Evolutionary conservation across 179 eudicot genomes (phyloP).

Genomic region (Gypsophila paniculata): DNA sequence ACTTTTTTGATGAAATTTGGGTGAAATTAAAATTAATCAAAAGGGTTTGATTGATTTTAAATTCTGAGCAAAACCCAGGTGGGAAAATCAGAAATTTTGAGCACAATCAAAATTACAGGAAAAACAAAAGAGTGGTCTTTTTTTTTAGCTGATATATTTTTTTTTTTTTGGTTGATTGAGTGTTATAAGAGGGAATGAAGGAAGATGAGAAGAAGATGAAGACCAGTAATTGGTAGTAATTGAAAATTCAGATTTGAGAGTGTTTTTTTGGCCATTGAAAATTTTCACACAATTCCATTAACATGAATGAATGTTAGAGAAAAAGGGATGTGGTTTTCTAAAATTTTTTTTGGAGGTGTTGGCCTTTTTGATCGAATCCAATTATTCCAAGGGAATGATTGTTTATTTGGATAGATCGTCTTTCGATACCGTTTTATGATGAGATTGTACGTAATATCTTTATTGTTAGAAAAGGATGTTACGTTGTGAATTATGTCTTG

Average conservation of each 20-base stretch:
- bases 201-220: conserved; percentile 66
- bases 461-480: too few relatives aligned
- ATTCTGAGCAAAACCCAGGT: conserved; percentile 20
- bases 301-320: too few relatives aligned
- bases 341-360: too few relatives aligned
- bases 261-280: conserved; percentile 14
- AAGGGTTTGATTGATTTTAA: conserved; percentile 14
- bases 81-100: background rate
- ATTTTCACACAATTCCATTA: too few relatives aligned
- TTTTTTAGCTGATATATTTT: background rate
- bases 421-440: too few relatives aligned
- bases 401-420: too few relatives aligned
- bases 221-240: conserved; percentile 44
- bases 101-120: background rate
- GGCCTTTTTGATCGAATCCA: too few relatives aligned
- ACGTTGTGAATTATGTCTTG: too few relatives aligned
- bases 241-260: conserved; percentile 27
- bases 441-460: too few relatives aligned
- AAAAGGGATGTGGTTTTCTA: too few relatives aligned
- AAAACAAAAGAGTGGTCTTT: background rate
- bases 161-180: too few relatives aligned
- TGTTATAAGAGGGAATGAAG: conserved; percentile 55
- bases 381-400: too few relatives aligned
- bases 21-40: conserved; percentile 1
- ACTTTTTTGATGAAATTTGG: background rate